Base-by-base conservation (phyloP, 2,329 filamentous ascomycete species). In the Hypoxylon sp. region DNA sequence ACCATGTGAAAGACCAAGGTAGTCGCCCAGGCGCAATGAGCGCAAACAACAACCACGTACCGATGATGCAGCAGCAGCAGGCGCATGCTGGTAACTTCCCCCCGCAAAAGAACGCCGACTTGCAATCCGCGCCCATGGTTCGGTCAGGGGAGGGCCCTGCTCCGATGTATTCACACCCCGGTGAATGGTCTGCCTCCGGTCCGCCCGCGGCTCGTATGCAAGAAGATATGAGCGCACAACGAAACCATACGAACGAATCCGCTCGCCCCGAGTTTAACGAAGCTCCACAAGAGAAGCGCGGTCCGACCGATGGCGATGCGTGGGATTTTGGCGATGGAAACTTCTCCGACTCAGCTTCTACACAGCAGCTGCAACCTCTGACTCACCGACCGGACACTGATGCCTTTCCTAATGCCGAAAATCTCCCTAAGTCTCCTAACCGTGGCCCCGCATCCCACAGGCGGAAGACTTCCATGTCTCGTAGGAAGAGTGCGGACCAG, bases 301-400 rank as follows among this genome's bases (percentile, higher is more conserved):
- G 66, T 1, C 65, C 70, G 5, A 73, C 78, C 3, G 85, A 89
- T 51, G 67, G 80, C 0, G 92, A 96, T 65, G 90, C 83, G 6
- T 99, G 94, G 94, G 92, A 95, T 65, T 99, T 99, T 62, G 90
- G 93, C 44, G 91, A 97, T 51, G 80, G 84, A 6, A 76, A 79
- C n/a, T 83, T 85, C 42, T 73, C 82, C 0, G 87, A 89, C 29
- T 73, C 81, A 8, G 67, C 69, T 31, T 69, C 74, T 20, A 62
- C 69, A 4, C 77, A 81, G 34, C 71, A 67, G 17, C 66, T 59
- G 1, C 75, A 78, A 40, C 78, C 79, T 45, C 69, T 78, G 7
- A 72, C 71, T 59, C 87, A 70, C 73, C 85, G 92, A 55, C 91
- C 91, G 1, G 93, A 97, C 66, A 94, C 87, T 0, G 93, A 97